Evolutionary conservation across 805 yeast genomes (phyloP).

Genomic region (Lachancea dasiensis): DNA sequence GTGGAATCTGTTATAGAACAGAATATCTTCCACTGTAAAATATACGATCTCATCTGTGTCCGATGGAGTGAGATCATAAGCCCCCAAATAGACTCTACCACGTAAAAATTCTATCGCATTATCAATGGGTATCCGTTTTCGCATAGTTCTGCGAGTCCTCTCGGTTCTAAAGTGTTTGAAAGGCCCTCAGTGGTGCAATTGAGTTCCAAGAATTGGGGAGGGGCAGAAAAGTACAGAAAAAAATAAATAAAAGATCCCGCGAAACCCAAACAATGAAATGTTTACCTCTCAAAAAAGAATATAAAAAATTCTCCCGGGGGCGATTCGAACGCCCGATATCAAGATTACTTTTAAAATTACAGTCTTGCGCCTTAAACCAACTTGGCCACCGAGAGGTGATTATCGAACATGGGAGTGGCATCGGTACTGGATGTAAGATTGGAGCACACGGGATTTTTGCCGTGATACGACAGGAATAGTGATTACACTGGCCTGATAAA

Average conservation of each 20-base stretch:
- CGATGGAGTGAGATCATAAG: conserved; percentile 71
- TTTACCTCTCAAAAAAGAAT: background rate
- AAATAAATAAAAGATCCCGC: background rate
- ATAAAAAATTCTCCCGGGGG: conserved; percentile 40
- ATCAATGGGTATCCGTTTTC: conserved; percentile 30
- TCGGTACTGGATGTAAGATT: no score
- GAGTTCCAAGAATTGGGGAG: no score
- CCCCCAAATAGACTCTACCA: conserved; percentile 82
- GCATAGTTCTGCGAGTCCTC: conserved; percentile 16
- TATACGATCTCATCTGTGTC: conserved; percentile 72
- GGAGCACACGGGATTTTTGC: no score
- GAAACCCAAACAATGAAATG: no score
- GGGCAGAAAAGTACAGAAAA: conserved; percentile 1
- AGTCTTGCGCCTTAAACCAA: conserved; percentile 43
- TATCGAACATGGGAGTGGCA: no score
- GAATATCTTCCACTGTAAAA: conserved; percentile 87
- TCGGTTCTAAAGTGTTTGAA: background rate
- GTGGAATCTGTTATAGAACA: conserved; percentile 93
- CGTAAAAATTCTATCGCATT: conserved; percentile 34
- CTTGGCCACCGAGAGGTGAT: conserved; percentile 39
- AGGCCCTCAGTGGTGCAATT: background rate
- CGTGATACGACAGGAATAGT: no score
- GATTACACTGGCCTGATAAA: no score
- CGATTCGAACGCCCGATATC: conserved; percentile 47
- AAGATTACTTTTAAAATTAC: conserved; percentile 37